A percentile compares a stretch with the other conserved stretches of the same genome.
phyloP scores from a whole-genome alignment of 257 asterid genomes.

The Gentiana macrophylla region DNA sequence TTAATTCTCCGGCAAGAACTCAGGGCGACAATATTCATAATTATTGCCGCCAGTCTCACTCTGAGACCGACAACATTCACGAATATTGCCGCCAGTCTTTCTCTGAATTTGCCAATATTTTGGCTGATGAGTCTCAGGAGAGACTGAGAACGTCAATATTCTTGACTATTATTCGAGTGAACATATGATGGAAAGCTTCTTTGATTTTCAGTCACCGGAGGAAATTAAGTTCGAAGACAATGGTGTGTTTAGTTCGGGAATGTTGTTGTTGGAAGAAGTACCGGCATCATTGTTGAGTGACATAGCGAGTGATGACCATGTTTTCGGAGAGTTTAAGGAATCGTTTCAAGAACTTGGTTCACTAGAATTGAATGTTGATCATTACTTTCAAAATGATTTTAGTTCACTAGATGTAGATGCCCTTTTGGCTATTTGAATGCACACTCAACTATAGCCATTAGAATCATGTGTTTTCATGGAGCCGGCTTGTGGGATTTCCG shows the following conservation, averaged over 20 bases:
- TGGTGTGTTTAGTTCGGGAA: slow-evolving; percentile 17
- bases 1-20: not conserved
- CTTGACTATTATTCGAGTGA: slow-evolving; percentile 16
- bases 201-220: slow-evolving; percentile 31
- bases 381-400: slow-evolving; percentile 38
- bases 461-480: not conserved
- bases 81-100: no score
- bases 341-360: slow-evolving; percentile 30
- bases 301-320: slow-evolving; percentile 2
- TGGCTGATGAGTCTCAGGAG: slow-evolving; percentile 39
- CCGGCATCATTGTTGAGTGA: no score
- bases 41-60: no score
- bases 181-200: slow-evolving; percentile 36
- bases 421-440: slow-evolving; percentile 23
- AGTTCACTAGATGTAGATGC: slow-evolving; percentile 19
- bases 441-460: no score
- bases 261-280: slow-evolving; percentile 6
- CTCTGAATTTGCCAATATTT: no score
- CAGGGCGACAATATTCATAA: no score
- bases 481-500: slow-evolving; percentile 32
- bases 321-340: slow-evolving; percentile 26
- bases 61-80: no score
- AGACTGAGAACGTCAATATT: slow-evolving; percentile 23
- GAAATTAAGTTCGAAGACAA: slow-evolving; percentile 24
- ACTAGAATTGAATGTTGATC: slow-evolving; percentile 42